phyloP scores from a whole-genome alignment of 306 rosid genomes.

The Ziziphus jujuba region DNA sequence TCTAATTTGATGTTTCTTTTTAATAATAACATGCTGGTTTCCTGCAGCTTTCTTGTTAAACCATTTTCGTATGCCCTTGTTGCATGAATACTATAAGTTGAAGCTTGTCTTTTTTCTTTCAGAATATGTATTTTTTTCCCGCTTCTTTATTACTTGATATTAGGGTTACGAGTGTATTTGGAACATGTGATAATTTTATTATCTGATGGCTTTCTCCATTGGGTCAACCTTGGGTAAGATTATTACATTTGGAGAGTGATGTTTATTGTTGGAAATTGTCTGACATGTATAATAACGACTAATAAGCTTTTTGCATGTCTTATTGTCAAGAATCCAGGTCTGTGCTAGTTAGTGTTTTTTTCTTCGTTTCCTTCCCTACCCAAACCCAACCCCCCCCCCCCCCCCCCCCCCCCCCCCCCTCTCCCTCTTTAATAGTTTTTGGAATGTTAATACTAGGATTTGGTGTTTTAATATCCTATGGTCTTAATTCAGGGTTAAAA shows the following conservation, averaged over 20 bases:
- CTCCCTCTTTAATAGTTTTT: not conserved
- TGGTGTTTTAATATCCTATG: not conserved
- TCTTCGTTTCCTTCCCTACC: no score
- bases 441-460: not conserved
- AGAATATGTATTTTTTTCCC: not conserved
- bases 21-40: not conserved
- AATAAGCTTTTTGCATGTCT: not conserved
- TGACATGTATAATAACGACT: not conserved
- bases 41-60: not conserved
- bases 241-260: not conserved
- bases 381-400: no score
- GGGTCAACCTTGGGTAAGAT: no score
- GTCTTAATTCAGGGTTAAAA: slow-evolving; percentile 54
- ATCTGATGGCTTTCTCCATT: not conserved
- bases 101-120: not conserved
- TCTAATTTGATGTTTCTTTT: not conserved
- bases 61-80: not conserved
- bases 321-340: not conserved
- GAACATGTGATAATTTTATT: not conserved
- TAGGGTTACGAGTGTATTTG: no score
- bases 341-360: no score
- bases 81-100: not conserved
- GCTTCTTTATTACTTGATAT: not conserved
- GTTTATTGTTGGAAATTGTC: not conserved
- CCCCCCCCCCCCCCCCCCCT: no score